Percentiles rank a stretch among this genome's conserved stretches.
Evolutionary conservation across 129 eudicot genomes (phyloP).

Genomic region (Pittosporum tobira): DNA sequence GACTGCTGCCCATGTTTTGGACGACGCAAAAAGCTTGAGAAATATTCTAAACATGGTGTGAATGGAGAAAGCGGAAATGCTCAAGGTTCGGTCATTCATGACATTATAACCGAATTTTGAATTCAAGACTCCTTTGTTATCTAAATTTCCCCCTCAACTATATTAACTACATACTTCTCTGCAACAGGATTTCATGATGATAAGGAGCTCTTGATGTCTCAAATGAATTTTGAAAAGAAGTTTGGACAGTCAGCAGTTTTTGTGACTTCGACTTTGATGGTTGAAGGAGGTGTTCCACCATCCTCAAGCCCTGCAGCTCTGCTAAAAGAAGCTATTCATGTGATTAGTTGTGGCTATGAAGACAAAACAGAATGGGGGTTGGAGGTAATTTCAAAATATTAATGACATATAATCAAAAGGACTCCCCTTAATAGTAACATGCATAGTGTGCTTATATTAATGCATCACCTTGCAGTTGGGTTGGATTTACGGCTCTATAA

Average conservation of each 20-base stretch:
- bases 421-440: too few relatives aligned
- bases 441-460: too few relatives aligned
- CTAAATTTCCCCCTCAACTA: background rate
- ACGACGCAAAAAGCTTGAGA: conserved; percentile 68
- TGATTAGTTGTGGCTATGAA: conserved; percentile 96
- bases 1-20: conserved; percentile 99
- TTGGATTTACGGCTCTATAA: conserved; percentile 95
- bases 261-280: conserved; percentile 93
- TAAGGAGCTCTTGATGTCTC: conserved; percentile 71
- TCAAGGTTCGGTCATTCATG: conserved; percentile 49
- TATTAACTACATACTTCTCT: conserved; percentile 2
- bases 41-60: conserved; percentile 47
- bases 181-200: conserved; percentile 65
- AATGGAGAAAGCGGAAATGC: conserved; percentile 43
- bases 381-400: too few relatives aligned
- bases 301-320: conserved; percentile 97
- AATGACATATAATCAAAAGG: too few relatives aligned
- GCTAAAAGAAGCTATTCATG: conserved; percentile 98
- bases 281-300: conserved; percentile 98
- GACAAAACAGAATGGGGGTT: conserved; percentile 98
- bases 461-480: conserved; percentile 58
- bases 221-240: conserved; percentile 96
- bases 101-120: conserved; percentile 12
- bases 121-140: background rate
- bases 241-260: conserved; percentile 96